A percentile compares a stretch with the other conserved stretches of the same genome.
Evolutionary conservation across 1,139 yeast species (phyloP).

Genomic region (Suzukiozyma palmioleophila): DNA sequence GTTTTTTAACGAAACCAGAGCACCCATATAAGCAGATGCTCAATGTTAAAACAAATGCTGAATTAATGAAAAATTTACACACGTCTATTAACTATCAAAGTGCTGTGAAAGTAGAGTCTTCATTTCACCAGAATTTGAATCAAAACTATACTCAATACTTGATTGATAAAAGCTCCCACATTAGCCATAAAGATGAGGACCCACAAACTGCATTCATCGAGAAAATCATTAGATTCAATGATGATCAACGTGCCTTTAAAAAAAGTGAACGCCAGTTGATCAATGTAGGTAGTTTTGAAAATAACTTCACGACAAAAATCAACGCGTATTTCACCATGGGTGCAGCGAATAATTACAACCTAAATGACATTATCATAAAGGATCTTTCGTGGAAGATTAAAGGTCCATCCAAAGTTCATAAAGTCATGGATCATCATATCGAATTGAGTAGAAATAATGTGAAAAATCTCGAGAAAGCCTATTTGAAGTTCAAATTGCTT

Average conservation of each 20-base stretch:
- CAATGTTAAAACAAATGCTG: slow-evolving; percentile 5
- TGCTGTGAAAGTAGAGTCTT: slow-evolving; percentile 1
- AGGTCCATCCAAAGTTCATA: not conserved
- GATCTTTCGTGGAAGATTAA: slow-evolving; percentile 2
- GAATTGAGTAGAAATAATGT: slow-evolving; percentile 1
- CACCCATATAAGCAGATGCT: slow-evolving; percentile 12
- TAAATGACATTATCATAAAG: not conserved
- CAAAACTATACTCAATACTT: slow-evolving; percentile 8
- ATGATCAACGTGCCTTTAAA: slow-evolving; percentile 6
- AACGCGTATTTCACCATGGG: slow-evolving; percentile 2
- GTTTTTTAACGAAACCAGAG: slow-evolving; percentile 18
- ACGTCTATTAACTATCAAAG: not conserved
- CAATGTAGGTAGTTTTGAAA: not conserved
- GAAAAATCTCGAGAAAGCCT: slow-evolving; percentile 2
- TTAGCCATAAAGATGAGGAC: slow-evolving; percentile 10
- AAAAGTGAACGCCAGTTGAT: slow-evolving; percentile 3
- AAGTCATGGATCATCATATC: slow-evolving; percentile 4
- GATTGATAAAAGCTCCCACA: slow-evolving; percentile 2
- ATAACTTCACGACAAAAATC: not conserved
- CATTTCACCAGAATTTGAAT: slow-evolving; percentile 4
- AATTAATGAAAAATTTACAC: slow-evolving; percentile 3
- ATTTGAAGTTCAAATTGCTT: slow-evolving; percentile 1
- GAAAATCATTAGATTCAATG: slow-evolving; percentile 15
- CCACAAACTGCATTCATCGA: slow-evolving; percentile 16
- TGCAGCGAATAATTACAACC: not conserved